These are phyloP conservation scores for Solanum appendiculatum DNA, from an alignment of 257 asterid genomes.

Conservation along the genomic window DNA sequence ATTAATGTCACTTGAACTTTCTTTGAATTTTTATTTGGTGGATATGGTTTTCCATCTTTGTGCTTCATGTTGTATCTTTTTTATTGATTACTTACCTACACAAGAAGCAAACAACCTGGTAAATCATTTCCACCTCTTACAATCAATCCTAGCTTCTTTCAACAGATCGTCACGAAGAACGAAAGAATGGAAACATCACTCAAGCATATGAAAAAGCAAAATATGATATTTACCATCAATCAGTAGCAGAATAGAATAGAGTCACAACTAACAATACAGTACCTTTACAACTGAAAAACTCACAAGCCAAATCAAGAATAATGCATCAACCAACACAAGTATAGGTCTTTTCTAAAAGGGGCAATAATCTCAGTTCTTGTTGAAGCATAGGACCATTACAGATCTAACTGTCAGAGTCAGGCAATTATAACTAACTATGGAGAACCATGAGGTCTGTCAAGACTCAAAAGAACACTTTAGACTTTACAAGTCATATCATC, in stretches of 20 bases:
- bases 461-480: not conserved
- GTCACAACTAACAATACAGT: not conserved
- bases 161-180: not conserved
- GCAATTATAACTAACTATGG: not conserved
- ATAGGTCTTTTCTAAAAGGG: not conserved
- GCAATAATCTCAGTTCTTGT: not conserved
- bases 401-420: slow-evolving; percentile 28
- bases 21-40: slow-evolving; percentile 48
- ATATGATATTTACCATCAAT: not conserved
- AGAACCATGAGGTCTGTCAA: slow-evolving; percentile 8
- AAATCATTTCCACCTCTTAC: not conserved
- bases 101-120: not conserved
- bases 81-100: slow-evolving; percentile 30
- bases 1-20: slow-evolving; percentile 51
- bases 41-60: slow-evolving; percentile 74
- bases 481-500: not conserved
- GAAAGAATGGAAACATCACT: not conserved
- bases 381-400: slow-evolving; percentile 13
- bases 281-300: not conserved
- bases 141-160: not conserved
- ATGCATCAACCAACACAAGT: not conserved
- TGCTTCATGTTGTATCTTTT: slow-evolving; percentile 51
- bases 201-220: not conserved
- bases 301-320: not conserved
- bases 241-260: too few relatives aligned